Evolutionary conservation across 768 basidiomycete species (phyloP), one percentile per base, ranked within the genome.

Genomic region (Tricholoma terreum): DNA sequence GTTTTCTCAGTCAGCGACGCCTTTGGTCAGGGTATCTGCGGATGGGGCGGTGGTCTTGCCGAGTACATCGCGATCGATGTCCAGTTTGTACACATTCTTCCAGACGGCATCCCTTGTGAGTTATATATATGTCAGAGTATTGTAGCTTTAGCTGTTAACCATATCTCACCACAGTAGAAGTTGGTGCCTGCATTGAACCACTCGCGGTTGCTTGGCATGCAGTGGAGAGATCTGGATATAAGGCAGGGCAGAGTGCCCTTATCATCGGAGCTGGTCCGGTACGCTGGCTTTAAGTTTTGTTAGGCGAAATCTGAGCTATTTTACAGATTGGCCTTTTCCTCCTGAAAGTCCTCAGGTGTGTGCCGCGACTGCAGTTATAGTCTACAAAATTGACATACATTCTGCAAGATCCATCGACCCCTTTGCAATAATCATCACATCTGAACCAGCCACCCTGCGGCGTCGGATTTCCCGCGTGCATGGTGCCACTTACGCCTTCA

Each of bases 201-300:
- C 67, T 80, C 2, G 69, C 77, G 0, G 76, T 80, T 3, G 76
- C 75, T 0, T 77, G 71, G 61, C 73, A 78, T 40, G 75, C 75
- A 1, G 73, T 77, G 24, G 75, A 77, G 58, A 65, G 67, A 33
- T 72, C 73, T 0, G 69, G 68, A 0, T 74, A 75, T 61, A 67
- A 69, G 59, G 56, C 60, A 34, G 76, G 77, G 0, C 61, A 74
- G 48, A 72, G 65, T 17, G 77, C 67, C 6, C 71, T 80, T 22
- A 67, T 80, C 6, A 52, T 72, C 17, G 78, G 79, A 9, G 73
- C 73, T 22, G 81, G 81, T 3, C 80, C 80, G 6, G 75, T 80
- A 62, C 14, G 75, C 71, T 1, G 33, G 15, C 0, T 19, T 52
- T 24, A 55, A 43, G 9, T 24, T 19, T 11, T 17, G 8, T 21